Evolutionary conservation across 495 filamentous ascomycete species (phyloP), one percentile per base, ranked within the genome.

Genomic region (Aspergillus ostianus): DNA sequence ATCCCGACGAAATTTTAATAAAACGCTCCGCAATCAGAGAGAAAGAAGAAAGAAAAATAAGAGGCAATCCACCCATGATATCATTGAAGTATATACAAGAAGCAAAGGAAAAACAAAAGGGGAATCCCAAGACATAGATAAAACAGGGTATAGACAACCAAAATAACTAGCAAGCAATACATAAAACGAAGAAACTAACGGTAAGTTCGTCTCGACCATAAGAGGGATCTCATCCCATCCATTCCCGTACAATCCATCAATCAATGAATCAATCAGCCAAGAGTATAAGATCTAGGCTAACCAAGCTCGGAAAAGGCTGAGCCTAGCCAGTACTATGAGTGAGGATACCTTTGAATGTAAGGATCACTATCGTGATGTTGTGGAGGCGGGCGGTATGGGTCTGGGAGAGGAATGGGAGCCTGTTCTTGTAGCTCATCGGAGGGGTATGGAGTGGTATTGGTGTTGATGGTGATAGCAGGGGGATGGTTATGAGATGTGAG

Each of bases 401-500:
- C 73, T 9, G 72, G 70, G 36, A 77, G 63, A 47, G 75, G 73
- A 32, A 77, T 75, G 8, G 75, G 75, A 0, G 63, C 63, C 27
- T 73, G 69, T 53, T 75, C 69, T 50, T 69, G 63, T 21, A 69
- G 64, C 1, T 48, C 41, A 17, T 52, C 53, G 8, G 61, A 60
- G 29, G 58, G 60, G 18, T 62, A 57, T 21, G 59, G 59, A 19
- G 45, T 44, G 13, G 46, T 27, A 41, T 51, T 47, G 26, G 32
- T 23, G 27, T 41, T 53, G 10, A 55, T 21, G 9, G 44, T 44
- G 47, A 49, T 48, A 9, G 4, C 15, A n/a, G 36, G 9, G 10
- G 36, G 36, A 1, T 41, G 1, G 12, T 41, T 8, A 15, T 8
- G 36, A 41, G 36, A 41, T 4, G 36, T 41, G 10, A 13, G 52